Evolutionary conservation across 805 yeast species (phyloP).

Genomic region (Tetrapisispora iriomotensis): DNA sequence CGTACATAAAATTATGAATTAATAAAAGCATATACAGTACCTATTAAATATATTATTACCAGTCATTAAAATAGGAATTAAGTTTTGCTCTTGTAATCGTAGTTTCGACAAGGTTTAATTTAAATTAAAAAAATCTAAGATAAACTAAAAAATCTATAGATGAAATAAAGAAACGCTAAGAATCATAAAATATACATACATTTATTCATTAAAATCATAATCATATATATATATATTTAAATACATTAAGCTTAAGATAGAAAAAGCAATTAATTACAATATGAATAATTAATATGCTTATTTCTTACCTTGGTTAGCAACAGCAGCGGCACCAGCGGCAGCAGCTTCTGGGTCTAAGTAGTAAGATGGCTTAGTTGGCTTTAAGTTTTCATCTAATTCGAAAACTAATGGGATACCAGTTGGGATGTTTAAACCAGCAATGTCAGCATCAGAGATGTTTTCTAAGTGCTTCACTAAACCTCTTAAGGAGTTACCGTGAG

Average conservation of each 20-base stretch:
- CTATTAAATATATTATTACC: too few species aligned
- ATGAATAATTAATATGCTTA: constrained; percentile 4
- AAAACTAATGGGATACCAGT: constrained; percentile 97
- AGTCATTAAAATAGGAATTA: too few species aligned
- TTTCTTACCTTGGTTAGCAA: constrained; percentile 88
- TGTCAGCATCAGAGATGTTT: constrained; percentile 81
- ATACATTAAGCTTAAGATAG: constrained; percentile 2
- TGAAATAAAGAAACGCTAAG: neutral
- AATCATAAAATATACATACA: constrained; percentile 1
- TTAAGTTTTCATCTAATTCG: constrained; percentile 79
- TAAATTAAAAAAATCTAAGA: too few species aligned
- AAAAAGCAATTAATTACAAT: neutral
- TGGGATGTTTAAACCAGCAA: constrained; percentile 92
- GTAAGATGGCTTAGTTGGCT: constrained; percentile 88
- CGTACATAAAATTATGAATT: constrained; percentile 1
- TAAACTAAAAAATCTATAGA: neutral
- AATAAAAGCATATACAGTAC: too few species aligned
- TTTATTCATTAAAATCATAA: constrained; percentile 1
- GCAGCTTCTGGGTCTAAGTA: constrained; percentile 99
- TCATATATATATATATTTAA: constrained; percentile 3
- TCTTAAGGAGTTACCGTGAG: constrained; percentile 98
- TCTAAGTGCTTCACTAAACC: constrained; percentile 94
- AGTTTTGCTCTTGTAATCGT: too few species aligned
- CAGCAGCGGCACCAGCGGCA: constrained; percentile 99
- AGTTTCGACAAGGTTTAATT: too few species aligned